phyloP scores from a whole-genome alignment of 2,329 filamentous ascomycete species.

The Trichoderma afroharzianum region DNA sequence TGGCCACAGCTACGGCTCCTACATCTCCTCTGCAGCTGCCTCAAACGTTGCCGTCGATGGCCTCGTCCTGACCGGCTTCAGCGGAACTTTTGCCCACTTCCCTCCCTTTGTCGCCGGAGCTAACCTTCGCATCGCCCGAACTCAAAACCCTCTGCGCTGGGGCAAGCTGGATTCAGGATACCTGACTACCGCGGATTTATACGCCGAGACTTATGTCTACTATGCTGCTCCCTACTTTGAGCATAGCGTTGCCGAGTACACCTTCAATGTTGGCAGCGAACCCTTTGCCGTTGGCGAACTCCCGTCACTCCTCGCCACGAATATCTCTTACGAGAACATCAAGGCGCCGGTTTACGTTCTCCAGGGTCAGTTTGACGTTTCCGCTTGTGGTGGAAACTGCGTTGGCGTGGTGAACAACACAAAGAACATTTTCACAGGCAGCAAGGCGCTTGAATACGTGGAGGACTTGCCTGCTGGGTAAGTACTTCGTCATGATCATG shows the following conservation, averaged over 20 bases:
- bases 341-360: constrained; percentile 1
- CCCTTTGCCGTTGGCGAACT: constrained; percentile 4
- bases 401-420: constrained; percentile 6
- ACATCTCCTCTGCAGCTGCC: constrained; percentile 3
- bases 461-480: constrained; percentile 6
- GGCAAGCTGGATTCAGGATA: not conserved
- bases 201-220: not conserved
- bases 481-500: not conserved
- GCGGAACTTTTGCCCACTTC: not conserved
- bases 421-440: not conserved
- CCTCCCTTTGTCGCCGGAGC: not conserved
- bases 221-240: constrained; percentile 1
- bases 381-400: constrained; percentile 3
- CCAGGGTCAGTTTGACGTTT: constrained; percentile 4
- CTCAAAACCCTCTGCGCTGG: not conserved
- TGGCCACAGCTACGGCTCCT: constrained; percentile 7
- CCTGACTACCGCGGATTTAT: not conserved
- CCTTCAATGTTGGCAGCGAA: not conserved
- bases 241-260: not conserved
- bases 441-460: not conserved
- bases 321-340: not conserved
- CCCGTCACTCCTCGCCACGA: not conserved
- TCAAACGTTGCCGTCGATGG: not conserved
- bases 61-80: constrained; percentile 1
- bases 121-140: not conserved